A percentile compares a stretch with the other conserved stretches of the same genome.
phyloP scores from a whole-genome alignment of 2,329 filamentous ascomycete species.

The Trichophyton equinum region DNA sequence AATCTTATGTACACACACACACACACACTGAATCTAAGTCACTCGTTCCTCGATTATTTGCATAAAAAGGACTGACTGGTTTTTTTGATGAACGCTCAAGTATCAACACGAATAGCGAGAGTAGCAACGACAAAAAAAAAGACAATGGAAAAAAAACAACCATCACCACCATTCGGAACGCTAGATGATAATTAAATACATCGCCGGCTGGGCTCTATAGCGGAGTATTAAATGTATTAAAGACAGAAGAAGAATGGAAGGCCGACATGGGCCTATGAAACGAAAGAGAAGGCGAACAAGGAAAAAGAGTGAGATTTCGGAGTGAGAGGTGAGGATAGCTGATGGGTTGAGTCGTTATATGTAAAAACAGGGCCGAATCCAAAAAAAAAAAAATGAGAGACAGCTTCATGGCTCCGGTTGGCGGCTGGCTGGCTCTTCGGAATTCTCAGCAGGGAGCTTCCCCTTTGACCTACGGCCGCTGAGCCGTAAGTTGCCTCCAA shows the following conservation, averaged over 20 bases:
- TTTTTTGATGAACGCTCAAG: not conserved
- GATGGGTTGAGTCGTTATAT: not conserved
- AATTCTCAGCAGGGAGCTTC: not conserved
- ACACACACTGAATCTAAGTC: not conserved
- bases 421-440: not conserved
- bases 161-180: not conserved
- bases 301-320: not conserved
- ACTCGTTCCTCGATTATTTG: not conserved
- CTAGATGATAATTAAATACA: not conserved
- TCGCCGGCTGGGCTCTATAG: slow-evolving; percentile 1
- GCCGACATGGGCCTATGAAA: too few species aligned
- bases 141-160: not conserved
- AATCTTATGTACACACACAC: not conserved
- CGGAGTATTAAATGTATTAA: slow-evolving; percentile 2
- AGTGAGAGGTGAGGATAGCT: not conserved
- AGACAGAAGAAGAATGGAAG: not conserved
- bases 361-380: not conserved
- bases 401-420: not conserved
- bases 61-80: not conserved
- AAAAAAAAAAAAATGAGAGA: too few species aligned
- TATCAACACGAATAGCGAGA: not conserved
- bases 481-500: slow-evolving; percentile 7
- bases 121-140: not conserved
- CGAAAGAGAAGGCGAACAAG: too few species aligned
- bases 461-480: slow-evolving; percentile 7